phyloP scores from a whole-genome alignment of 2,329 filamentous ascomycete species.

The Aspergillus glaucus region DNA sequence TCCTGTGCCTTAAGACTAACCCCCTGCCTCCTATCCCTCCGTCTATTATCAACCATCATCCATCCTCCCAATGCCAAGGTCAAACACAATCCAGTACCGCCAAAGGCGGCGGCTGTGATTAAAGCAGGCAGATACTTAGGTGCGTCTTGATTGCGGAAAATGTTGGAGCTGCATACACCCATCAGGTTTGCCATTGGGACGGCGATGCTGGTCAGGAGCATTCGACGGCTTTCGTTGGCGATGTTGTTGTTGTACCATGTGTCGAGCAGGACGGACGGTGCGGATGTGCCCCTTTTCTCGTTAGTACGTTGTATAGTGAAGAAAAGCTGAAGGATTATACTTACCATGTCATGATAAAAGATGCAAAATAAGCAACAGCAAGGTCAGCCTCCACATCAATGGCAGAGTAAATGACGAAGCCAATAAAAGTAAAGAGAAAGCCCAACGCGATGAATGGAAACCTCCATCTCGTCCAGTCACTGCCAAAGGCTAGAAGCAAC shows the following conservation, averaged over 20 bases:
- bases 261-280: constrained; percentile 55
- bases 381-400: constrained; percentile 53
- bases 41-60: constrained; percentile 48
- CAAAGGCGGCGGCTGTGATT: constrained; percentile 47
- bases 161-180: constrained; percentile 60
- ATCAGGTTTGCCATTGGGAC: constrained; percentile 67
- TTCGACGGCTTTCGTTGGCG: constrained; percentile 62
- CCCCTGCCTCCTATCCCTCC: constrained; percentile 51
- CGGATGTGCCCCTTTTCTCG: constrained; percentile 41
- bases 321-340: not conserved
- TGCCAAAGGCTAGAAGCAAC: constrained; percentile 62
- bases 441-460: constrained; percentile 63
- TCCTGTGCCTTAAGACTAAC: constrained; percentile 48
- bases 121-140: constrained; percentile 59
- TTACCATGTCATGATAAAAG: constrained; percentile 69
- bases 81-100: constrained; percentile 49
- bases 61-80: constrained; percentile 47
- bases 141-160: constrained; percentile 55
- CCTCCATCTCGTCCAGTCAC: constrained; percentile 56
- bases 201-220: constrained; percentile 60
- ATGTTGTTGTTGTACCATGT: constrained; percentile 73
- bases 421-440: constrained; percentile 64
- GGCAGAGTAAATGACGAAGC: constrained; percentile 66
- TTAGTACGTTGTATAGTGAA: not conserved
- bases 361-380: constrained; percentile 62